Evolutionary conservation across 2,329 filamentous ascomycete genomes (phyloP).

Genomic region (Lecanicillium sp.): DNA sequence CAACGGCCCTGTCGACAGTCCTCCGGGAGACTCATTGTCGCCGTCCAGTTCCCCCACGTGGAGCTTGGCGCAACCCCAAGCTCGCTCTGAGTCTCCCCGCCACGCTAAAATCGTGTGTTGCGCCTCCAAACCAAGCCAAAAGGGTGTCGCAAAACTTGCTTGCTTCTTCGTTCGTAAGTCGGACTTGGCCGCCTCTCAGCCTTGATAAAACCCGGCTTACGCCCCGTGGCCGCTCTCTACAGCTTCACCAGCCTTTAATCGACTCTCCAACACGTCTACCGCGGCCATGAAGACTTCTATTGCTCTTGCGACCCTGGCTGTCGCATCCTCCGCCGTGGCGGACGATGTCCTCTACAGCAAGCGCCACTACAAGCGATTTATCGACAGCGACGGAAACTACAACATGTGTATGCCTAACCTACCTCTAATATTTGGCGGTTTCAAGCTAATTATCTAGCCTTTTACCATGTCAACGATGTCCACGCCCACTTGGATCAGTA

Average conservation of each 20-base stretch:
- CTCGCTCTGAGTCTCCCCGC: too few relatives aligned
- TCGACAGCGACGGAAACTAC: constrained; percentile 40
- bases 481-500: constrained; percentile 60
- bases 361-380: constrained; percentile 38
- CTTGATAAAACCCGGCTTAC: not conserved
- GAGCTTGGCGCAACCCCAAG: too few relatives aligned
- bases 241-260: not conserved
- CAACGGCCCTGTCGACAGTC: too few relatives aligned
- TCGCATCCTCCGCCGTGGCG: constrained; percentile 19
- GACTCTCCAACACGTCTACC: not conserved
- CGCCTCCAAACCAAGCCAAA: too few relatives aligned
- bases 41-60: too few relatives aligned
- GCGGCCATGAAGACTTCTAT: constrained; percentile 13
- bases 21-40: too few relatives aligned
- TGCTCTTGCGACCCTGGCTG: constrained; percentile 18
- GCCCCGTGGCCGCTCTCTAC: not conserved
- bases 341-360: constrained; percentile 42
- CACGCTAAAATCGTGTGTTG: too few relatives aligned
- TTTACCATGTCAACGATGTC: constrained; percentile 64
- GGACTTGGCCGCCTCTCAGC: too few relatives aligned
- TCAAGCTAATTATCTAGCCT: constrained; percentile 27
- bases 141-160: too few relatives aligned
- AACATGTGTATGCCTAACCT: constrained; percentile 35
- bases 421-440: not conserved
- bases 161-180: too few relatives aligned